Evolutionary conservation across 2,329 filamentous ascomycete species (phyloP).

Genomic region (Colletotrichum cereale): DNA sequence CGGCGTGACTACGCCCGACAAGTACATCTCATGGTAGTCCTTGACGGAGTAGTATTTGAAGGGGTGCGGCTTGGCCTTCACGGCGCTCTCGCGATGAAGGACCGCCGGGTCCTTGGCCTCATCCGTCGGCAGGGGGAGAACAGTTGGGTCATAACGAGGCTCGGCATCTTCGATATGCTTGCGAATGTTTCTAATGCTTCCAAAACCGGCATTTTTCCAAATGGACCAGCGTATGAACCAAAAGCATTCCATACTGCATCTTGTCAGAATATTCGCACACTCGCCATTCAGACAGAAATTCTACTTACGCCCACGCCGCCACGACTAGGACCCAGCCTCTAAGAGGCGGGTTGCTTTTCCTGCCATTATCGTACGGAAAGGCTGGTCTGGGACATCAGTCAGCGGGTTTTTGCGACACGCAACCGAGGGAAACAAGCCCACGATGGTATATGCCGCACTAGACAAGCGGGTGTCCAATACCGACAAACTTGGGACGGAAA

Average conservation of each 20-base stretch:
- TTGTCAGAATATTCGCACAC: conserved; percentile 20
- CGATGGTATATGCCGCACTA: neutral
- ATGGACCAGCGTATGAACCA: conserved; percentile 66
- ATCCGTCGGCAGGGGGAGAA: conserved; percentile 56
- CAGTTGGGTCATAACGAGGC: conserved; percentile 60
- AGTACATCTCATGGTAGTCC: conserved; percentile 59
- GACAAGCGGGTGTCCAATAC: neutral
- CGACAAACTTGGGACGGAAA: neutral
- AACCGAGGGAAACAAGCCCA: neutral
- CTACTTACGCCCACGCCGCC: conserved; percentile 66
- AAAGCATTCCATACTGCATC: conserved; percentile 65
- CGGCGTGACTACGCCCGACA: conserved; percentile 60
- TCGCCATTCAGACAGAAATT: neutral
- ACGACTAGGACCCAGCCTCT: conserved; percentile 66
- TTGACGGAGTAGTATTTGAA: conserved; percentile 52
- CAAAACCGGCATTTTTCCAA: conserved; percentile 76
- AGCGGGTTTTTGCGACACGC: conserved; percentile 14
- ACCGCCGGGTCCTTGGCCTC: conserved; percentile 56
- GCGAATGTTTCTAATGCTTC: conserved; percentile 65
- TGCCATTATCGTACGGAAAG: conserved; percentile 59
- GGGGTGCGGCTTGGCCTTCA: conserved; percentile 29
- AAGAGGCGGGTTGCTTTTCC: conserved; percentile 68
- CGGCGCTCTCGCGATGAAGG: conserved; percentile 34
- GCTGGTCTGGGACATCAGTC: conserved; percentile 47
- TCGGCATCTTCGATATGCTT: conserved; percentile 64